phyloP scores from a whole-genome alignment of 2,329 filamentous ascomycete species.

The Akanthomyces muscarius region DNA sequence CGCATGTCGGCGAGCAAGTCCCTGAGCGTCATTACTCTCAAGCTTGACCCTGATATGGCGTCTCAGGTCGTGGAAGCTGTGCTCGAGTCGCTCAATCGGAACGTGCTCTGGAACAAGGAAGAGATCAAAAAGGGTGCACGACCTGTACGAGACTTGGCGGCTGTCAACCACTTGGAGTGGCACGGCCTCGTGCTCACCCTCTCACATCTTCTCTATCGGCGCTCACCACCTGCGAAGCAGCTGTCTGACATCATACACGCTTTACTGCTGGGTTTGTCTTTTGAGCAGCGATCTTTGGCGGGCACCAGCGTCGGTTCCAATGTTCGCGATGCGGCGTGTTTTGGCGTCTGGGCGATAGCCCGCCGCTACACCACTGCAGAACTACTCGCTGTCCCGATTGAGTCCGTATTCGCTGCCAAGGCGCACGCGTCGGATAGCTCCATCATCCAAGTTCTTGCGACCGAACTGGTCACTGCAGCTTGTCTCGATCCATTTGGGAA shows the following conservation, averaged over 20 bases:
- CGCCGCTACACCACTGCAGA: slow-evolving; percentile 81
- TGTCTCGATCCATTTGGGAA: slow-evolving; percentile 90
- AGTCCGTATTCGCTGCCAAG: slow-evolving; percentile 41
- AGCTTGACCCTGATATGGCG: slow-evolving; percentile 75
- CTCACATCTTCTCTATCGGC: slow-evolving; percentile 79
- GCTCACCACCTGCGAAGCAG: slow-evolving; percentile 68
- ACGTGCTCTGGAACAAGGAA: slow-evolving; percentile 50
- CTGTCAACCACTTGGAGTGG: slow-evolving; percentile 81
- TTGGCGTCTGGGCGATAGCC: slow-evolving; percentile 90
- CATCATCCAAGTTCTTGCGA: slow-evolving; percentile 73
- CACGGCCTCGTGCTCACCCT: slow-evolving; percentile 88
- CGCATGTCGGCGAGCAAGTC: slow-evolving; percentile 89
- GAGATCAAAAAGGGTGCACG: slow-evolving; percentile 30
- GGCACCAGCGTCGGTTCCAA: slow-evolving; percentile 85
- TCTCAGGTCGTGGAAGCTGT: slow-evolving; percentile 84
- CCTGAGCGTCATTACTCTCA: slow-evolving; percentile 79
- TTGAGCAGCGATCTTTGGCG: slow-evolving; percentile 82
- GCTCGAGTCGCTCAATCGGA: slow-evolving; percentile 61
- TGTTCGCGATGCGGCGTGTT: slow-evolving; percentile 91
- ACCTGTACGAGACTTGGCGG: slow-evolving; percentile 58
- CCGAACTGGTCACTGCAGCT: slow-evolving; percentile 74
- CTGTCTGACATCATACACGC: slow-evolving; percentile 72
- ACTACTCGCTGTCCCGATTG: slow-evolving; percentile 58
- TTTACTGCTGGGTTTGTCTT: slow-evolving; percentile 74
- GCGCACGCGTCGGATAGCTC: slow-evolving; percentile 36